These are phyloP conservation scores for Tylopilus felleus DNA, from an alignment of 768 basidiomycete species.

Conservation along the genomic window DNA sequence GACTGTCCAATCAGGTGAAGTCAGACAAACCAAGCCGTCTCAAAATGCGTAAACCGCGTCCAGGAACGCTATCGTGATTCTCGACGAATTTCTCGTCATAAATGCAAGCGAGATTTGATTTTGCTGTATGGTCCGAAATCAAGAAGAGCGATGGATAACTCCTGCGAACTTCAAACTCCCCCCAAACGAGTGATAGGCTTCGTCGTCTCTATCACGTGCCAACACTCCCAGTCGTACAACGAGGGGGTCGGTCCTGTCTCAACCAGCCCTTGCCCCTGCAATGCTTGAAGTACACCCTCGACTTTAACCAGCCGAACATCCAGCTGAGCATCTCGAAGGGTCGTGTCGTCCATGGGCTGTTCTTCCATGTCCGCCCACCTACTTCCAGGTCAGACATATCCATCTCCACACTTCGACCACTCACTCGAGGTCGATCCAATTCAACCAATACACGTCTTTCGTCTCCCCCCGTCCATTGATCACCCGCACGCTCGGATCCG, in stretches of 20 bases:
- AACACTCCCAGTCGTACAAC: slow-evolving; percentile 16
- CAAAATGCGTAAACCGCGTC: slow-evolving; percentile 83
- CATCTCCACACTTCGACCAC: background rate
- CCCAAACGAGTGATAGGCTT: slow-evolving; percentile 32
- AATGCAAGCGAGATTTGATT: slow-evolving; percentile 61
- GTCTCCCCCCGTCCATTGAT: slow-evolving; percentile 20
- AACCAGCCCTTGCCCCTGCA: background rate
- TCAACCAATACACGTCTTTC: slow-evolving; percentile 32
- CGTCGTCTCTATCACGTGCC: slow-evolving; percentile 17
- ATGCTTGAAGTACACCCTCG: slow-evolving; percentile 27
- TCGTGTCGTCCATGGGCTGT: slow-evolving; percentile 33
- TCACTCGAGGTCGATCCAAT: slow-evolving; percentile 23
- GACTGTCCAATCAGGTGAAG: slow-evolving; percentile 61
- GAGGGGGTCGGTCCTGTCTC: background rate
- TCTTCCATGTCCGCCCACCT: slow-evolving; percentile 32
- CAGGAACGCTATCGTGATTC: slow-evolving; percentile 81
- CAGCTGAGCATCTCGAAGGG: slow-evolving; percentile 29
- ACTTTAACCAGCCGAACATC: slow-evolving; percentile 39
- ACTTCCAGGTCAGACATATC: background rate
- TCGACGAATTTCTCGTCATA: too few species aligned
- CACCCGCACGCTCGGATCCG: slow-evolving; percentile 32
- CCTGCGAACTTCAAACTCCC: slow-evolving; percentile 61
- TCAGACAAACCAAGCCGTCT: slow-evolving; percentile 80
- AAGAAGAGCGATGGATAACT: slow-evolving; percentile 51
- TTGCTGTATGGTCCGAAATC: slow-evolving; percentile 55